Evolutionary conservation across 2,329 filamentous ascomycete genomes (phyloP).

Genomic region (Cercospora zeina): DNA sequence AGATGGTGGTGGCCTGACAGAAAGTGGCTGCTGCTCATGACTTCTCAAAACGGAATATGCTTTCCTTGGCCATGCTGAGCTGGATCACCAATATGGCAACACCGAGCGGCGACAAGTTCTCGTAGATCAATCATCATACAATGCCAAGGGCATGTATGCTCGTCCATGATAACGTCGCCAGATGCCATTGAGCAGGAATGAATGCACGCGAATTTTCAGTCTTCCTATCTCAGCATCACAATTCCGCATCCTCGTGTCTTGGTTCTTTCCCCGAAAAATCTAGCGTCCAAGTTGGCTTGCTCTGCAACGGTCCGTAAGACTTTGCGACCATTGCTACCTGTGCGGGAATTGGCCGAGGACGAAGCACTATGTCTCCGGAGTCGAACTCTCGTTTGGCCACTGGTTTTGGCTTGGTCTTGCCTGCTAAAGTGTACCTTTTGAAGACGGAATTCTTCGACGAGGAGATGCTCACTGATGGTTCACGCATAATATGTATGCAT

Average conservation of each 20-base stretch:
- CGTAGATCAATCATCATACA: no score
- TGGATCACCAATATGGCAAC: no score
- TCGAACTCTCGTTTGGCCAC: neutral
- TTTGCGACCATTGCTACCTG: neutral
- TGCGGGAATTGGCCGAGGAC: neutral
- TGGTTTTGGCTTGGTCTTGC: neutral
- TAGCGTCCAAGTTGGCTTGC: neutral
- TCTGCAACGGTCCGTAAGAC: neutral
- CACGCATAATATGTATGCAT: neutral
- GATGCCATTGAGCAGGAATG: neutral
- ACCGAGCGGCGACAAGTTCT: no score
- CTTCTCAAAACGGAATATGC: neutral
- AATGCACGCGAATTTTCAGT: neutral
- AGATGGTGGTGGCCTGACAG: neutral
- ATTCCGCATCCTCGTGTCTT: neutral
- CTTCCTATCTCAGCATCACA: neutral
- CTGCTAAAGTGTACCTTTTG: no score
- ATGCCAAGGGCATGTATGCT: no score
- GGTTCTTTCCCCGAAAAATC: neutral
- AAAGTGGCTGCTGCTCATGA: neutral
- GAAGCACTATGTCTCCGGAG: neutral
- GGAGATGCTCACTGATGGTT: neutral
- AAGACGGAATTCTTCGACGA: no score
- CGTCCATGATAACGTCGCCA: no score
- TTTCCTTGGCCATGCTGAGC: no score